These are phyloP conservation scores for Dendrostoma leiphaemia DNA, from an alignment of 2,329 filamentous ascomycete genomes.

Conservation along the genomic window DNA sequence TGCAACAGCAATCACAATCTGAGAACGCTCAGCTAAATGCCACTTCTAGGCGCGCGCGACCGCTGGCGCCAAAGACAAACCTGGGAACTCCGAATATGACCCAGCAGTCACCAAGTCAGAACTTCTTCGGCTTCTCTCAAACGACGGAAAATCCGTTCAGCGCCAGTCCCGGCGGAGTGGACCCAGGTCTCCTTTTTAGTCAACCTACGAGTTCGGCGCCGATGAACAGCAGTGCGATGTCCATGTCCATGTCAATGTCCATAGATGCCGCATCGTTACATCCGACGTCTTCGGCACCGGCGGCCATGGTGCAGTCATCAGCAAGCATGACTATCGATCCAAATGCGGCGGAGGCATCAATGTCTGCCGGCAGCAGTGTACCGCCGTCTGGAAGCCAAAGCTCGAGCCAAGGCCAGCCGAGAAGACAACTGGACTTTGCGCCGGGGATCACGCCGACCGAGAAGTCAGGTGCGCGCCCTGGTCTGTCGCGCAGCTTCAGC, in stretches of 20 bases:
- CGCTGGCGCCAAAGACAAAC: conserved; percentile 50
- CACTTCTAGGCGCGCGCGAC: conserved; percentile 40
- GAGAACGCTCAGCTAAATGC: conserved; percentile 24
- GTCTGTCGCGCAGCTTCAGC: conserved; percentile 53
- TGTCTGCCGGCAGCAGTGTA: conserved; percentile 32
- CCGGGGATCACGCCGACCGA: conserved; percentile 47
- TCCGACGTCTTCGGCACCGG: conserved; percentile 19
- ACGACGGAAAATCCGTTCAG: conserved; percentile 49
- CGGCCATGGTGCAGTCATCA: conserved; percentile 2
- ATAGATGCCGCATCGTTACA: conserved; percentile 9
- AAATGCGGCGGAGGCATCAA: conserved; percentile 28
- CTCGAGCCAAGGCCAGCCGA: conserved; percentile 36
- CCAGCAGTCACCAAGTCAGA: conserved; percentile 19
- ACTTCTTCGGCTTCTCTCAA: conserved; percentile 39
- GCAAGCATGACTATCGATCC: conserved; percentile 22
- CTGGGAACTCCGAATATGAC: conserved; percentile 28
- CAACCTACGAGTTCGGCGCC: conserved; percentile 44
- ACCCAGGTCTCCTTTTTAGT: conserved; percentile 59
- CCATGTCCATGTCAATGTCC: conserved; percentile 9
- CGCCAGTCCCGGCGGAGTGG: conserved; percentile 48
- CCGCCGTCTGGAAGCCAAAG: conserved; percentile 46
- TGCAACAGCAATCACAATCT: conserved; percentile 18
- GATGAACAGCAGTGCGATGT: conserved; percentile 33
- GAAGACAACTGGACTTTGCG: conserved; percentile 40
- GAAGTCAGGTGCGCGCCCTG: conserved; percentile 46